Evolutionary conservation across 495 filamentous ascomycete genomes (phyloP).

Genomic region (Trichoderma gamsii): DNA sequence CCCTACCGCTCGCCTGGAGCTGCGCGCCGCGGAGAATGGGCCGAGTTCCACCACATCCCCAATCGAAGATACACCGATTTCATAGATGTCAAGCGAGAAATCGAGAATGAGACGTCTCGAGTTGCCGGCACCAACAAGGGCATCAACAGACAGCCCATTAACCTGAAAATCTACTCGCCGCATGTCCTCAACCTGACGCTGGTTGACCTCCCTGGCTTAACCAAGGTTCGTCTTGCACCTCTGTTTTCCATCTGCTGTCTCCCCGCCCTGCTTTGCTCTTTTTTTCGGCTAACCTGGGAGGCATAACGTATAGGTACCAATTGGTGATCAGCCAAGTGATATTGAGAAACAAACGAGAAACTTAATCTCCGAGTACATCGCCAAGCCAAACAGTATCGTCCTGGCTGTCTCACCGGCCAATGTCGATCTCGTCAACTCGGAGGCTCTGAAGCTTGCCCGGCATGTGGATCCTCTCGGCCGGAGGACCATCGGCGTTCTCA

Average conservation of each 20-base stretch:
- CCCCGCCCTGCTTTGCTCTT: neutral
- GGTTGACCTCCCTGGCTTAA: conserved; percentile 92
- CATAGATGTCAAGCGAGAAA: conserved; percentile 85
- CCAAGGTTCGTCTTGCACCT: conserved; percentile 59
- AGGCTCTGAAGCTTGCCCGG: conserved; percentile 91
- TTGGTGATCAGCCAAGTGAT: conserved; percentile 95
- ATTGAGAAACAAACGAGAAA: conserved; percentile 99
- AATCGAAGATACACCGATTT: conserved; percentile 91
- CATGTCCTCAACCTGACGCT: conserved; percentile 94
- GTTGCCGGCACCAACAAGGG: conserved; percentile 98
- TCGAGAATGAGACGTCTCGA: conserved; percentile 90
- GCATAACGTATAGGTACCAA: conserved; percentile 60
- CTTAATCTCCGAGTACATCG: conserved; percentile 96
- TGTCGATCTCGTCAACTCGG: conserved; percentile 97
- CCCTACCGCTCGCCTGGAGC: conserved; percentile 41
- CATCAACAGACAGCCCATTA: conserved; percentile 95
- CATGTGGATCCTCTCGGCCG: conserved; percentile 94
- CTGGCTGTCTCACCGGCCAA: conserved; percentile 96
- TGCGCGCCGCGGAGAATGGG: conserved; percentile 67
- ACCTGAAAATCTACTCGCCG: conserved; percentile 97
- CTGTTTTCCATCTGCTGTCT: neutral
- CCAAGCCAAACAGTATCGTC: conserved; percentile 97
- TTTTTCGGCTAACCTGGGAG: conserved; percentile 17
- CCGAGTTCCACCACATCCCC: conserved; percentile 92
- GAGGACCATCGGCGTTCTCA: conserved; percentile 94